Conservation (phyloP, 169 alveolate genomes). For the Pseudocohnilembus persalinus region DNA sequence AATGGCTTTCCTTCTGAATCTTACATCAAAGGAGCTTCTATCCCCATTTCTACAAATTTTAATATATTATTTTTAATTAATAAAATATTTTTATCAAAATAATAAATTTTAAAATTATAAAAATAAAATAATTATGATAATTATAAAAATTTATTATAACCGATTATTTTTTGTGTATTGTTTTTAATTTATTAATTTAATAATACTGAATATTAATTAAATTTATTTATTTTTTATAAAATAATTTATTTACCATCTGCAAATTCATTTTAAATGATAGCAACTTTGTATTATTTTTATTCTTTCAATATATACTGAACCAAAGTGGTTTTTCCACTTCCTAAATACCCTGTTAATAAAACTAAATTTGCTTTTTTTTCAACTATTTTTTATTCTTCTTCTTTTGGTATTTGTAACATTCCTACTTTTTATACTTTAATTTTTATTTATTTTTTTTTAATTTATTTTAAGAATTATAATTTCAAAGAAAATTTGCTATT, state of each 20-base stretch:
- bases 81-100: no score
- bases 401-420: background rate
- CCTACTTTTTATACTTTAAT: background rate
- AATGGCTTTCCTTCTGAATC: slow-evolving; percentile 84
- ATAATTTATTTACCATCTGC: slow-evolving; percentile 30
- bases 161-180: background rate
- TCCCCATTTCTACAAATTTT: slow-evolving; percentile 77
- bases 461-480: no score
- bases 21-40: slow-evolving; percentile 84
- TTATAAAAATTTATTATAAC: no score
- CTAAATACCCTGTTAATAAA: slow-evolving; percentile 80
- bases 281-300: slow-evolving; percentile 28
- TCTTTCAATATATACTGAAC: slow-evolving; percentile 38
- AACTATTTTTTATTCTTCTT: background rate
- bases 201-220: background rate
- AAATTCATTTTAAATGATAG: slow-evolving; percentile 46
- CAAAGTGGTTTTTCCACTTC: slow-evolving; percentile 86
- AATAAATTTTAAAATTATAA: no score
- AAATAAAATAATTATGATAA: no score
- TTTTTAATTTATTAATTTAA: no score
- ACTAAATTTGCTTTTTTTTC: slow-evolving; percentile 18
- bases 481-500: no score
- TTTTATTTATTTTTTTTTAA: background rate
- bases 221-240: background rate
- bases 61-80: background rate